Percentiles rank a stretch among this genome's conserved stretches.
phyloP scores from a whole-genome alignment of 2,329 filamentous ascomycete species.

The Tolypocladium tundrense region DNA sequence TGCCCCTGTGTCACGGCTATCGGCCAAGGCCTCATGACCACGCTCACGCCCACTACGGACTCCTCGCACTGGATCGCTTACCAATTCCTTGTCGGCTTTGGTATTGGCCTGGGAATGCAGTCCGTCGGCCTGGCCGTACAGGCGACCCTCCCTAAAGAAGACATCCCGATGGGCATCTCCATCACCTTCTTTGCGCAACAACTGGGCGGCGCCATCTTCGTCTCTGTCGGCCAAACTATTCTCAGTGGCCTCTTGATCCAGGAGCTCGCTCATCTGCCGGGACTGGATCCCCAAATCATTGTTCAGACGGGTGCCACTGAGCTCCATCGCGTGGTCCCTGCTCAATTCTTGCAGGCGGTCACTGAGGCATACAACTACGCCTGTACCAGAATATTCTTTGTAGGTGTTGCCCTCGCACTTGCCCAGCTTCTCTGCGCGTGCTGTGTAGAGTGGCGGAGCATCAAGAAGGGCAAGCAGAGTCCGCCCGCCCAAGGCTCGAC shows the following conservation, averaged over 20 bases:
- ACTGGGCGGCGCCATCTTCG: constrained; percentile 47
- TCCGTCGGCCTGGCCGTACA: constrained; percentile 46
- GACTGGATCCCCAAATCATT: constrained; percentile 30
- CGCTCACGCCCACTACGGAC: constrained; percentile 34
- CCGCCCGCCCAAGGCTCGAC: not conserved
- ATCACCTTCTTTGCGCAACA: constrained; percentile 49
- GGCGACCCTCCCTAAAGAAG: constrained; percentile 38
- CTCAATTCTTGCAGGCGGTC: constrained; percentile 40
- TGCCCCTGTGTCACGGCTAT: constrained; percentile 38
- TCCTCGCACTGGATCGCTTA: constrained; percentile 48
- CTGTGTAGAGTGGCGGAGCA: constrained; percentile 56
- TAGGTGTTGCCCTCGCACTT: constrained; percentile 44
- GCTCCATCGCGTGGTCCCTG: constrained; percentile 41
- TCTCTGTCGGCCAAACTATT: constrained; percentile 47
- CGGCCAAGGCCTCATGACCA: constrained; percentile 48
- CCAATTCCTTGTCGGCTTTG: constrained; percentile 49
- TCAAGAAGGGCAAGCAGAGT: constrained; percentile 39
- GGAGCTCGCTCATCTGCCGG: constrained; percentile 27
- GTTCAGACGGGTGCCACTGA: constrained; percentile 47
- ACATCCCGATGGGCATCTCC: constrained; percentile 45
- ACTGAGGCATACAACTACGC: constrained; percentile 55
- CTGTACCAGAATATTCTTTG: constrained; percentile 52
- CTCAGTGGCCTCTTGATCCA: constrained; percentile 35
- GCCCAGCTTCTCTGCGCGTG: constrained; percentile 46
- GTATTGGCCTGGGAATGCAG: constrained; percentile 50